phyloP scores from a whole-genome alignment of 352 stramenopile species.

The Phytophthora syringae region DNA sequence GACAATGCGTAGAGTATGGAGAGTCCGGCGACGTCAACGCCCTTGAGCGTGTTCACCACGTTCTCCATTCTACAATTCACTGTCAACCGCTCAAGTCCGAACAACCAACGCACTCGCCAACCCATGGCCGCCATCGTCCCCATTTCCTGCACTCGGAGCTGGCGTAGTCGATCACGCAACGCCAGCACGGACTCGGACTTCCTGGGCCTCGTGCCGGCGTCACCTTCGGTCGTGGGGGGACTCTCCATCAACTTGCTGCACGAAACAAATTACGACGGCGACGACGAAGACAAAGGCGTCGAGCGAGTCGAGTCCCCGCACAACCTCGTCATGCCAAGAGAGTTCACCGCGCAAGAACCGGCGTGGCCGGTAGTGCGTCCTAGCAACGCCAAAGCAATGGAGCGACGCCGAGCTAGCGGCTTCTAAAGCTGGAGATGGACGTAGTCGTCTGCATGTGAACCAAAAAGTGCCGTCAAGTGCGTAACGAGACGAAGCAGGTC shows the following conservation, averaged over 20 bases:
- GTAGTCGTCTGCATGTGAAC: conserved; percentile 8
- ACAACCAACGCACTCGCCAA: no score
- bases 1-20: not conserved
- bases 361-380: conserved; percentile 11
- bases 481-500: conserved; percentile 13
- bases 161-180: conserved; percentile 59
- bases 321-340: conserved; percentile 53
- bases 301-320: conserved; percentile 44
- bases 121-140: conserved; percentile 63
- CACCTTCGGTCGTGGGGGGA: conserved; percentile 4
- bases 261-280: conserved; percentile 14
- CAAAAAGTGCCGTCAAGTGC: conserved; percentile 14
- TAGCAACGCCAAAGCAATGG: conserved; percentile 43
- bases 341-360: conserved; percentile 32
- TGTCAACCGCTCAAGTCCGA: conserved; percentile 8
- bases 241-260: conserved; percentile 14
- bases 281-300: conserved; percentile 42
- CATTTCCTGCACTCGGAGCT: conserved; percentile 60
- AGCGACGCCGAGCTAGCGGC: conserved; percentile 46
- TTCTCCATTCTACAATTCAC: conserved; percentile 13
- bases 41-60: not conserved
- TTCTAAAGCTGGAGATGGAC: conserved; percentile 10
- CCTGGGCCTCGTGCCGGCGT: conserved; percentile 17
- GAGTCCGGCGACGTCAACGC: not conserved
- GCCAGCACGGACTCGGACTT: conserved; percentile 49